Evolutionary conservation across 2,329 filamentous ascomycete species (phyloP).

Genomic region (Cladosporium sp.): DNA sequence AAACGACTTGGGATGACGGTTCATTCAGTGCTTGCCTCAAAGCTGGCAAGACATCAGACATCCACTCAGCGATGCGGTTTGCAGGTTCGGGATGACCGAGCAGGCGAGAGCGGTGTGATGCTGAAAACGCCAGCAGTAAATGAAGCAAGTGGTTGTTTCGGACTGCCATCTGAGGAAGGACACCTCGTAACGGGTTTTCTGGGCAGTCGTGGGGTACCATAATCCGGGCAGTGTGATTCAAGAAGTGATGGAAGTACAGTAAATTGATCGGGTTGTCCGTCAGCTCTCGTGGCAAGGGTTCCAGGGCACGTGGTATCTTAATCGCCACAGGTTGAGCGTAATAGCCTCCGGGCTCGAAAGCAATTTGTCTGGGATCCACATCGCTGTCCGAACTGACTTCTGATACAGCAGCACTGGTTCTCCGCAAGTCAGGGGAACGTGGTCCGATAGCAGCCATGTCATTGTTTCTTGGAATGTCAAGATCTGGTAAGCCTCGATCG

Average conservation of each 20-base stretch:
- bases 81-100: slow-evolving; percentile 72
- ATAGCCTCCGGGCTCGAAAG: slow-evolving; percentile 63
- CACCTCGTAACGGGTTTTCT: slow-evolving; percentile 60
- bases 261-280: slow-evolving; percentile 77
- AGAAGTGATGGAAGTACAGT: slow-evolving; percentile 71
- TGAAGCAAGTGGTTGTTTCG: slow-evolving; percentile 71
- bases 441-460: slow-evolving; percentile 63
- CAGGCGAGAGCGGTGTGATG: slow-evolving; percentile 76
- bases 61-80: slow-evolving; percentile 77
- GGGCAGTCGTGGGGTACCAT: slow-evolving; percentile 63
- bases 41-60: slow-evolving; percentile 73
- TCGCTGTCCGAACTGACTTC: slow-evolving; percentile 33
- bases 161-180: slow-evolving; percentile 67
- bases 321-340: slow-evolving; percentile 70
- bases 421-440: slow-evolving; percentile 35
- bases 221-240: slow-evolving; percentile 76
- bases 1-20: slow-evolving; percentile 26
- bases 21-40: slow-evolving; percentile 62
- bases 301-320: slow-evolving; percentile 58
- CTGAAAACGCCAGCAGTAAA: slow-evolving; percentile 76
- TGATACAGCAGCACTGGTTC: slow-evolving; percentile 33
- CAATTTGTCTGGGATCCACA: slow-evolving; percentile 42
- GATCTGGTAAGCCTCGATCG: slow-evolving; percentile 68
- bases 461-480: slow-evolving; percentile 70
- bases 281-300: slow-evolving; percentile 57